Base-by-base conservation (phyloP, 441 rosid genomes). In the Hura crepitans region DNA sequence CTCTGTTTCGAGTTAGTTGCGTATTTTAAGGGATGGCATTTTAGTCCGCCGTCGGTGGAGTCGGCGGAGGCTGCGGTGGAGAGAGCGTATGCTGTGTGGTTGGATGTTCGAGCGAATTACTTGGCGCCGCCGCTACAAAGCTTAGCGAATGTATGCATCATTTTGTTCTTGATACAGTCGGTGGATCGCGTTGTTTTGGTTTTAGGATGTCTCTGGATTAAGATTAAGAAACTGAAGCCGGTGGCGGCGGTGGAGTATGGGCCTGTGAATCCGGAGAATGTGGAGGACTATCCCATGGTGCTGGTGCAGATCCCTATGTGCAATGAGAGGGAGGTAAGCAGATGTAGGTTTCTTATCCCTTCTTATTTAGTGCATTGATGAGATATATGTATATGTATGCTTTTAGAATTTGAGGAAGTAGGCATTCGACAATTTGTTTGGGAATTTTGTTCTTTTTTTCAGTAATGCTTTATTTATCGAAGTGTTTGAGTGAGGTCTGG, bases 281-380 rank as follows among this genome's bases (percentile, higher is more conserved):
- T 75, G 72, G 90, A 85, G 35, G 90, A 81, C 71, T 91, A 84
- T 76, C 97, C 98, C 0, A 93, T 93, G 97, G 96, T 93, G 20
- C 78, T 93, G 74, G 83, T 93, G 54, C 98, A 93, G 83, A 93
- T 93, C 68, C 97, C 97, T 12, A 92, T 91, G 96, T 91, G 97
- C 85, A 91, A 91, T 73, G 94, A 89, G 86, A 86, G 78, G 89
- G 98, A 93, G 97, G 98, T 93, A 87, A 87, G 94, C 81, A 70
- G 72, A 85, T 73, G 86, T 85, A 81, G 83, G 86, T 82, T 83
- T 71, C 76, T 57, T 68, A 62, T 79, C 72, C 72, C 62, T 8
- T 35, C 57, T 42, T 11, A 42, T 60, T 54, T 59, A 54, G 43
- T 57, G 5, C 14, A 47, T 60, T 27, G 3, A 6, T n/a, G n/a